Conservation (phyloP, 2,329 filamentous ascomycete species). For the Thelonectria blattea region DNA sequence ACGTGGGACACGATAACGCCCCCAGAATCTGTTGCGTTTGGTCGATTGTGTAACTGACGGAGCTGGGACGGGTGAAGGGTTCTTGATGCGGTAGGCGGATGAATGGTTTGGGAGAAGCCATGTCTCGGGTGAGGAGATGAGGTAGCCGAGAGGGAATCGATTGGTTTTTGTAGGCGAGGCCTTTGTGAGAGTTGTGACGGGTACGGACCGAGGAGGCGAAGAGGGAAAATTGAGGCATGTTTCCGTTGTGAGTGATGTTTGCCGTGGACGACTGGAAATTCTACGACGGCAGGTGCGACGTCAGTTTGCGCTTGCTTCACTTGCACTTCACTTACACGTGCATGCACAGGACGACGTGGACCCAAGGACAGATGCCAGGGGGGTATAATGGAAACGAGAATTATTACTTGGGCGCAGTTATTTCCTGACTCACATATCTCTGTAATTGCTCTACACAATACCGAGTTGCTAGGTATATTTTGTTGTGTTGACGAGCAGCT, state of each 20-base stretch:
- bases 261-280: too few relatives aligned
- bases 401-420: background rate
- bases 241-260: background rate
- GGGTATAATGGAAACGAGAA: too few relatives aligned
- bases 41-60: slow-evolving; percentile 17
- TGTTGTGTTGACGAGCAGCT: too few relatives aligned
- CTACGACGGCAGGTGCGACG: too few relatives aligned
- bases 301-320: background rate
- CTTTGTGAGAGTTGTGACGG: background rate
- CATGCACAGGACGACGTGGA: too few relatives aligned
- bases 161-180: slow-evolving; percentile 34
- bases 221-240: background rate
- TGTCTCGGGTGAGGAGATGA: slow-evolving; percentile 34
- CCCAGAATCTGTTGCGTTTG: background rate
- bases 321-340: background rate
- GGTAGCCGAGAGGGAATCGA: slow-evolving; percentile 27
- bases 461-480: too few relatives aligned
- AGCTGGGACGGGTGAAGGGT: slow-evolving; percentile 3
- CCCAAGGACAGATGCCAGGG: too few relatives aligned
- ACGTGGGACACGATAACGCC: slow-evolving; percentile 5
- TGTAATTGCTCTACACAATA: background rate
- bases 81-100: slow-evolving; percentile 16
- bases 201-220: background rate
- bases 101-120: slow-evolving; percentile 14
- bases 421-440: background rate